Evolutionary conservation across 805 yeast species (phyloP).

Genomic region (Cyberlindnera mrakii): DNA sequence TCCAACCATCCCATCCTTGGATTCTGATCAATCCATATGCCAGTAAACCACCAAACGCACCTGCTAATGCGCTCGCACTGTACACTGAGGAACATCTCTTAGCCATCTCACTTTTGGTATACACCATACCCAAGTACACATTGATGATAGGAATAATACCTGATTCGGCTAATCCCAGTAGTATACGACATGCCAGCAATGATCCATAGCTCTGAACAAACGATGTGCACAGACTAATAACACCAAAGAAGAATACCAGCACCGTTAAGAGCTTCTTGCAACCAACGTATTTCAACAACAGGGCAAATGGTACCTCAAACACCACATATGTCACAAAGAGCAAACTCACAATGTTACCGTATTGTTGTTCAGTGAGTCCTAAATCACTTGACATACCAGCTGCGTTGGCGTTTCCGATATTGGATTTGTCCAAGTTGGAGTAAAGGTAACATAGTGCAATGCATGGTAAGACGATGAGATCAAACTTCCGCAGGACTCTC

Average conservation of each 20-base stretch:
- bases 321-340: conserved; percentile 40
- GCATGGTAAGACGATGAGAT: conserved; percentile 36
- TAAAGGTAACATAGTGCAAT: conserved; percentile 37
- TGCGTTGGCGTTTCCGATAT: conserved; percentile 52
- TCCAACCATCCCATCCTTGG: conserved; percentile 39
- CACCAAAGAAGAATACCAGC: conserved; percentile 32
- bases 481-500: conserved; percentile 35
- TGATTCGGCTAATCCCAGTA: conserved; percentile 48
- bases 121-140: conserved; percentile 41
- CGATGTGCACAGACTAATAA: conserved; percentile 35
- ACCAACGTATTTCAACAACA: conserved; percentile 31
- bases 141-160: conserved; percentile 45
- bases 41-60: conserved; percentile 53
- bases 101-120: conserved; percentile 43
- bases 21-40: conserved; percentile 40
- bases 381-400: conserved; percentile 44
- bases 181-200: conserved; percentile 39
- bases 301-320: conserved; percentile 33
- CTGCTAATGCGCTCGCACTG: conserved; percentile 27
- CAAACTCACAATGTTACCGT: conserved; percentile 38
- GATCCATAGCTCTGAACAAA: conserved; percentile 37
- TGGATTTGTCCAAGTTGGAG: conserved; percentile 47
- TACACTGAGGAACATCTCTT: conserved; percentile 30
- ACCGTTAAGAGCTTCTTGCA: conserved; percentile 29
- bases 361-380: conserved; percentile 32